Conservation (phyloP, 805 yeast genomes). For the Metschnikowia henanensis region DNA sequence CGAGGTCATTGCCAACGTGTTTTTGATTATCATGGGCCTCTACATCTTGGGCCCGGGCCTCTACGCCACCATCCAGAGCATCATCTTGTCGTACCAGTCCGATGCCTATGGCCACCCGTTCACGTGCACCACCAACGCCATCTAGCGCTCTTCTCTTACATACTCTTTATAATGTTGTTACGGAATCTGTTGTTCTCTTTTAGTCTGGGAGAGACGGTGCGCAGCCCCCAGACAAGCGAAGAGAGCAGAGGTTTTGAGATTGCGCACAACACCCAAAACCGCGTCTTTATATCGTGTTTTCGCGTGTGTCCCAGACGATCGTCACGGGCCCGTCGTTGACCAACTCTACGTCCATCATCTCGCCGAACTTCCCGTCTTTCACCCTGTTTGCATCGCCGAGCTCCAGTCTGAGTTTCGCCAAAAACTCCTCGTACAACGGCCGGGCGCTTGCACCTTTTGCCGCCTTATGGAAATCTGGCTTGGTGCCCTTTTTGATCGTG, state of each 20-base stretch:
- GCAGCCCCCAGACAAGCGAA: too few species aligned
- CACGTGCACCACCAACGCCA: constrained; percentile 45
- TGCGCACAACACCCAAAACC: too few species aligned
- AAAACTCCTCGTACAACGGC: constrained; percentile 53
- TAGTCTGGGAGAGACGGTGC: neutral
- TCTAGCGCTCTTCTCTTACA: constrained; percentile 1
- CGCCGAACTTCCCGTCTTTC: constrained; percentile 90
- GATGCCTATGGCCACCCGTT: constrained; percentile 53
- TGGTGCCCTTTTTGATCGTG: constrained; percentile 83
- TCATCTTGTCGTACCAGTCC: constrained; percentile 48
- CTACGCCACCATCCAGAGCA: constrained; percentile 55
- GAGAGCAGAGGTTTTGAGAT: too few species aligned
- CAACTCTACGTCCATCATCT: constrained; percentile 92
- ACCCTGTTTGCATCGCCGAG: constrained; percentile 62
- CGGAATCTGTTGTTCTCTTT: too few species aligned
- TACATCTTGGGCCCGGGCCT: constrained; percentile 61
- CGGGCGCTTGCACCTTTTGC: constrained; percentile 70
- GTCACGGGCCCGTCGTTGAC: constrained; percentile 96
- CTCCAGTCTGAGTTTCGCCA: constrained; percentile 45
- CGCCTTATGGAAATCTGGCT: constrained; percentile 93
- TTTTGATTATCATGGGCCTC: constrained; percentile 47
- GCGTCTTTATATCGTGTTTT: constrained; percentile 4
- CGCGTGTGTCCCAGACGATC: constrained; percentile 67
- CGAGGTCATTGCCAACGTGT: constrained; percentile 35
- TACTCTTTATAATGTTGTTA: neutral